Evolutionary conservation across 2,329 filamentous ascomycete genomes (phyloP).

Genomic region (Pseudogymnoascus sp.): DNA sequence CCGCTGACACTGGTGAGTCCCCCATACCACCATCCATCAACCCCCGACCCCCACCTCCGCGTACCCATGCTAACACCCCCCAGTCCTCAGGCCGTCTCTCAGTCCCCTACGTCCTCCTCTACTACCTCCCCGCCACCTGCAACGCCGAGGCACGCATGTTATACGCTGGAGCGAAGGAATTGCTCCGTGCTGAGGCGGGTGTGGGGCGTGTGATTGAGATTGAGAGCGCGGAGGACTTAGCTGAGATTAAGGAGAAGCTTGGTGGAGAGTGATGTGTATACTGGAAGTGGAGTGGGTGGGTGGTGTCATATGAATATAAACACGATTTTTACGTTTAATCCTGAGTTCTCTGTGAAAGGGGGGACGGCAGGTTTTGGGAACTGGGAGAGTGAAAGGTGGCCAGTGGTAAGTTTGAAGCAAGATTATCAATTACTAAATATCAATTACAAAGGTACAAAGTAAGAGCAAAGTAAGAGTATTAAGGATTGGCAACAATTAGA

Average conservation of each 20-base stretch:
- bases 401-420: no score
- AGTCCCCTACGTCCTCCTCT: conserved; percentile 89
- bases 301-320: not conserved
- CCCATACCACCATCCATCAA: not conserved
- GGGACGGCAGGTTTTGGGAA: not conserved
- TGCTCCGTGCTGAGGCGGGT: conserved; percentile 89
- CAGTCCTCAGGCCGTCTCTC: conserved; percentile 75
- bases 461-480: no score
- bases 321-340: not conserved
- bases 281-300: not conserved
- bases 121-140: conserved; percentile 88
- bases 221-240: conserved; percentile 68
- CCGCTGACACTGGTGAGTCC: conserved; percentile 69
- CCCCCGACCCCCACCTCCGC: not conserved
- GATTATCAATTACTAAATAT: no score
- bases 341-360: not conserved
- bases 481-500: no score
- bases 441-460: no score
- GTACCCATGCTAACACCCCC: conserved; percentile 13
- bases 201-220: conserved; percentile 85
- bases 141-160: conserved; percentile 84
- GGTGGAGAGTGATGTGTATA: conserved; percentile 17
- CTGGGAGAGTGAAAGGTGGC: not conserved
- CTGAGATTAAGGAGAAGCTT: conserved; percentile 67
- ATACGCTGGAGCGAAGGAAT: conserved; percentile 90